Evolutionary conservation across 192 early-diverging fungal species (phyloP).

Genomic region (Coemansia sp.): DNA sequence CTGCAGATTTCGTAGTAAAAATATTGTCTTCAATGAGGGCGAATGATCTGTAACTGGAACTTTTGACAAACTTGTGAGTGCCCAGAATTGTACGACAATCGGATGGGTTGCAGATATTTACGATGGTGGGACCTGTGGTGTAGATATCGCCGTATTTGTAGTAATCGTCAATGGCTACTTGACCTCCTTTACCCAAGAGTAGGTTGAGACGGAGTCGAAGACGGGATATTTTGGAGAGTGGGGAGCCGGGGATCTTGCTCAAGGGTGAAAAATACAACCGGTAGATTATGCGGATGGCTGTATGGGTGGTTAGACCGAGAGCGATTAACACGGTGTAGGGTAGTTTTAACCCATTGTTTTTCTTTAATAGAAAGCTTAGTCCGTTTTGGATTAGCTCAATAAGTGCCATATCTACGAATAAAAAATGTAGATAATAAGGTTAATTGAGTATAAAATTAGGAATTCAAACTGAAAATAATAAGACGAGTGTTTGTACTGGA

Average conservation of each 20-base stretch:
- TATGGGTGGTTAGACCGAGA: too few species aligned
- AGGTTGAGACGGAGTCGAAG: conserved; percentile 14
- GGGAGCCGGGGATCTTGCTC: conserved; percentile 28
- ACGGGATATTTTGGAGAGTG: conserved; percentile 17
- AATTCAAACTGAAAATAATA: too few species aligned
- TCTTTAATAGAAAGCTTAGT: too few species aligned
- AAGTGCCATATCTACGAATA: too few species aligned
- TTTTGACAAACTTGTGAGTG: conserved; percentile 30
- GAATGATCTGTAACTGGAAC: conserved; percentile 21
- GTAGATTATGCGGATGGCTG: neutral
- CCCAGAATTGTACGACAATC: conserved; percentile 31
- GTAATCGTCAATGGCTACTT: conserved; percentile 26
- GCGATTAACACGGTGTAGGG: too few species aligned
- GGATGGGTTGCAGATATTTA: conserved; percentile 32
- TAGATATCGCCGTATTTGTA: conserved; percentile 28
- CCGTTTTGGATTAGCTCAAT: too few species aligned
- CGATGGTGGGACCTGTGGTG: conserved; percentile 30
- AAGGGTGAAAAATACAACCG: conserved; percentile 29
- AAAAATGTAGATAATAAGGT: too few species aligned
- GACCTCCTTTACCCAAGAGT: conserved; percentile 19
- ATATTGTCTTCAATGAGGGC: conserved; percentile 42
- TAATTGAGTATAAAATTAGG: too few species aligned
- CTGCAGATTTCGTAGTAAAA: conserved; percentile 32
- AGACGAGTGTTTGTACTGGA: too few species aligned
- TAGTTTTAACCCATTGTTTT: too few species aligned